A percentile compares a stretch with the other conserved stretches of the same genome.
Conservation (phyloP, 139 green algal genomes). For the Micractinium sp. region DNA sequence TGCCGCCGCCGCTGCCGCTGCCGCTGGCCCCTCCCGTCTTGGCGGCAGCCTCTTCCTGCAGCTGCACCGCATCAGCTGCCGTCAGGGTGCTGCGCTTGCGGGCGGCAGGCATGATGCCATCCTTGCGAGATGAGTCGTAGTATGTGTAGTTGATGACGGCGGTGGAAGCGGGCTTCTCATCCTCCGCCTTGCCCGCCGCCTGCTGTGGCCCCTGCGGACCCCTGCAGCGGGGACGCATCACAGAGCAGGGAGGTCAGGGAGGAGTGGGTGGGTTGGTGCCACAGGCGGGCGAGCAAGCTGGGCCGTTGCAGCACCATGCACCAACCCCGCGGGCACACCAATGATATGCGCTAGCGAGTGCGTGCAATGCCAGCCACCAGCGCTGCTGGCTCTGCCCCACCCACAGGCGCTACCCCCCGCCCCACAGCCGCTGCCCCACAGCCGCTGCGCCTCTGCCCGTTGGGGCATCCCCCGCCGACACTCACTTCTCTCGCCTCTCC, state of each 20-base stretch:
- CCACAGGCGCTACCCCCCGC: background rate
- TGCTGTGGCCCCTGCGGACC: background rate
- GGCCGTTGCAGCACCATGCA: too few species aligned
- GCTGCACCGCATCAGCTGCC: conserved; percentile 14
- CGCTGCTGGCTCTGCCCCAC: background rate
- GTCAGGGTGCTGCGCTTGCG: conserved; percentile 10
- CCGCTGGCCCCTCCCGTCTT: background rate
- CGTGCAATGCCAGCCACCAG: background rate
- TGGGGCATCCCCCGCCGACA: background rate
- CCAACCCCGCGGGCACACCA: too few species aligned
- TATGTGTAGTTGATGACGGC: conserved; percentile 29
- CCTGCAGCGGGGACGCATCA: background rate
- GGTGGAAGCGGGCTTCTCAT: conserved; percentile 1
- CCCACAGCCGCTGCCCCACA: background rate
- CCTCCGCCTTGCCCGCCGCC: background rate
- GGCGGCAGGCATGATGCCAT: conserved; percentile 5
- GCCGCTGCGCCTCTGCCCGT: background rate
- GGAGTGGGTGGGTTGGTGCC: background rate
- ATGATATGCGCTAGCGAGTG: too few species aligned
- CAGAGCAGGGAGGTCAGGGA: background rate
- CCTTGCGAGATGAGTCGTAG: conserved; percentile 5
- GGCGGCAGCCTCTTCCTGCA: conserved; percentile 13
- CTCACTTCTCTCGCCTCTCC: conserved; percentile 25
- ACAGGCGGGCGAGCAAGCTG: background rate
- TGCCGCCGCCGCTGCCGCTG: background rate